Evolutionary conservation across 768 basidiomycete genomes (phyloP), one percentile per base, ranked within the genome.

Genomic region (Heimioporus sp.): DNA sequence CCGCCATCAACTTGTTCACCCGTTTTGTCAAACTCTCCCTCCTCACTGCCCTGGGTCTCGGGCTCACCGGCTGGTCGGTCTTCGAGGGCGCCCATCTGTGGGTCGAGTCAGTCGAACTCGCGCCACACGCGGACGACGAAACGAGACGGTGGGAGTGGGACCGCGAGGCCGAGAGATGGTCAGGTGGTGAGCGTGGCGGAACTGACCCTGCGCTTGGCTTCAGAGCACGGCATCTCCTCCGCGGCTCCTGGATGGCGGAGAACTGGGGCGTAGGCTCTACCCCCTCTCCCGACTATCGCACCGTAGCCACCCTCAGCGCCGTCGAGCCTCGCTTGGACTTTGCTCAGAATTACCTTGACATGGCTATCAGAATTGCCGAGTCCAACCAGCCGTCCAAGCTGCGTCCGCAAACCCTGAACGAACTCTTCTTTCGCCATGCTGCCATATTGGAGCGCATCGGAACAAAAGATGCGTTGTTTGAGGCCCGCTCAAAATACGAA

Each of bases 181-280:
- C 82, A 9, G 82, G 78, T 20, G 75, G 81, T 43, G 71, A 58
- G 53, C 72, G 24, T 31, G 85, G 83, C 6, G 89, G 88, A 43
- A 90, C 88, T n/a, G 86, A 90, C 65, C 76, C 84, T 5, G 79
- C 71, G n/a, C 70, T 90, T 10, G 84, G 86, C 3, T 76, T 80
- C 62, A 73, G 71, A 58, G 86, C 76, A 19, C 72, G 85, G 24
- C 82, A 86, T 63, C 76, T 79, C 38, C 68, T 86, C 1, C 82
- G 88, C 32, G 77, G 79, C 30, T 86, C 88, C 12, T 91, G 87
- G 87, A 82, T 85, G 70, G 80, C 81, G 1, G 76, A 80, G 51
- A 73, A 86, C 55, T 87, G 87, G 84, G 82, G 81, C 16, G 71
- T 73, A 10, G 79, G 78, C 8, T 67, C 76, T 21, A 71, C 71